A percentile compares a stretch with the other conserved stretches of the same genome.
These are phyloP conservation scores for Mediolabrus comicus DNA, from an alignment of 108 stramenopile genomes.

Conservation along the genomic window DNA sequence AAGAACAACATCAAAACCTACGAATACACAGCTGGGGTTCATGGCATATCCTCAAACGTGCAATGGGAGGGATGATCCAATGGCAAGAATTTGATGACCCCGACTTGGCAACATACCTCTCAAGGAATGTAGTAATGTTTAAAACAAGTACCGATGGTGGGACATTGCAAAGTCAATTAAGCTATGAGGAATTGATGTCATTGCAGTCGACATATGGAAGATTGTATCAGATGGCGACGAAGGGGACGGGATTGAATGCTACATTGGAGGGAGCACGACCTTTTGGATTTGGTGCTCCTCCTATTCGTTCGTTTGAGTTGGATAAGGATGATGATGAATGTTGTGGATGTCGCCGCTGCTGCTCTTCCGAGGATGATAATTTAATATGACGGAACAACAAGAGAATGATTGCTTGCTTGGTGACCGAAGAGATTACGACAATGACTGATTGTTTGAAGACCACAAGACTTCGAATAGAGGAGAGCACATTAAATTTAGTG, in stretches of 20 bases:
- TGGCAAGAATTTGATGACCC: not conserved
- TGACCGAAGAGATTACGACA: too few relatives aligned
- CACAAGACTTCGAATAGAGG: too few relatives aligned
- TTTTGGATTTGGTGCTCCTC: not conserved
- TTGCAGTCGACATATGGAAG: not conserved
- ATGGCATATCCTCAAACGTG: not conserved
- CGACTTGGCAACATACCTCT: not conserved
- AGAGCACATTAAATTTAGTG: too few relatives aligned
- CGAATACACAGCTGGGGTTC: not conserved
- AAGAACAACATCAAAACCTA: not conserved
- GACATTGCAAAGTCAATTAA: not conserved
- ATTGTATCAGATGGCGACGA: not conserved
- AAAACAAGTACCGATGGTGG: not conserved
- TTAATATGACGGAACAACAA: too few relatives aligned
- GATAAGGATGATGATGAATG: not conserved
- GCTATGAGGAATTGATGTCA: not conserved
- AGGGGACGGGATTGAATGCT: constrained; percentile 1
- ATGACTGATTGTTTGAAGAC: too few relatives aligned
- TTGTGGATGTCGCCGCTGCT: too few relatives aligned
- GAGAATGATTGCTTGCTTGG: too few relatives aligned
- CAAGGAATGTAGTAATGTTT: not conserved
- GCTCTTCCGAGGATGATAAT: too few relatives aligned
- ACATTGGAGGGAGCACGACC: not conserved
- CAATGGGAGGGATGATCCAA: not conserved
- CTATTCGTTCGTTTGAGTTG: not conserved